These are phyloP conservation scores for Penicillium sp. DNA, from an alignment of 2,329 filamentous ascomycete species.

Conservation along the genomic window DNA sequence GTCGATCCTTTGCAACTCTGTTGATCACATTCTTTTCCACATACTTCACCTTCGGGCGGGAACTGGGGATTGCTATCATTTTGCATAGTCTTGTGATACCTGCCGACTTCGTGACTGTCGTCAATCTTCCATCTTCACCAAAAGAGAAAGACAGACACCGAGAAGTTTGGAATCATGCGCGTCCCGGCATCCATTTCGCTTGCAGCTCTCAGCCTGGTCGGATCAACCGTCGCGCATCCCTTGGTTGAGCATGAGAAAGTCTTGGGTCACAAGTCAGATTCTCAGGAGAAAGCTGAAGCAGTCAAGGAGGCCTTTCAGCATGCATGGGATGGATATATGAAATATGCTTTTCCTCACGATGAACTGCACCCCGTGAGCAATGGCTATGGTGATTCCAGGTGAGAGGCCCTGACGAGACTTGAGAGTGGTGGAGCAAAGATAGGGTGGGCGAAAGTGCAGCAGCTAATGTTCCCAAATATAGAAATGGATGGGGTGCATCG, in stretches of 20 bases:
- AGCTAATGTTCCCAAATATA: constrained; percentile 29
- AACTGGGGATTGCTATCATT: too few relatives aligned
- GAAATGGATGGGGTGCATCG: constrained; percentile 79
- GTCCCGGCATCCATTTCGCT: constrained; percentile 21
- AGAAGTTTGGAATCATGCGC: constrained; percentile 19
- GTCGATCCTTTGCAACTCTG: constrained; percentile 15
- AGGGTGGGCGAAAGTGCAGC: too few relatives aligned
- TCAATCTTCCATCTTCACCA: neutral
- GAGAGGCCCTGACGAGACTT: constrained; percentile 16
- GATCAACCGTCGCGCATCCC: constrained; percentile 20
- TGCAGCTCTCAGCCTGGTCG: constrained; percentile 20
- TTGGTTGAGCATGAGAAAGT: constrained; percentile 10
- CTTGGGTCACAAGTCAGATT: constrained; percentile 5
- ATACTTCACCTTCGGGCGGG: too few relatives aligned
- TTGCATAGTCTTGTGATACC: too few relatives aligned
- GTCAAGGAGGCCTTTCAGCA: constrained; percentile 64
- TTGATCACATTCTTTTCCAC: neutral
- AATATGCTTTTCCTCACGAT: constrained; percentile 71
- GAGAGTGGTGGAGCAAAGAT: too few relatives aligned
- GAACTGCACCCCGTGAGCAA: constrained; percentile 66
- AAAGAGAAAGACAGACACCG: neutral
- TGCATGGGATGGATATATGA: constrained; percentile 67
- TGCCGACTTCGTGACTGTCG: neutral
- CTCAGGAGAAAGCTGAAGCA: constrained; percentile 46
- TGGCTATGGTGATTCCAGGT: constrained; percentile 63